Evolutionary conservation across 2,329 filamentous ascomycete genomes (phyloP).

Genomic region (Aspergillus viridinutans): DNA sequence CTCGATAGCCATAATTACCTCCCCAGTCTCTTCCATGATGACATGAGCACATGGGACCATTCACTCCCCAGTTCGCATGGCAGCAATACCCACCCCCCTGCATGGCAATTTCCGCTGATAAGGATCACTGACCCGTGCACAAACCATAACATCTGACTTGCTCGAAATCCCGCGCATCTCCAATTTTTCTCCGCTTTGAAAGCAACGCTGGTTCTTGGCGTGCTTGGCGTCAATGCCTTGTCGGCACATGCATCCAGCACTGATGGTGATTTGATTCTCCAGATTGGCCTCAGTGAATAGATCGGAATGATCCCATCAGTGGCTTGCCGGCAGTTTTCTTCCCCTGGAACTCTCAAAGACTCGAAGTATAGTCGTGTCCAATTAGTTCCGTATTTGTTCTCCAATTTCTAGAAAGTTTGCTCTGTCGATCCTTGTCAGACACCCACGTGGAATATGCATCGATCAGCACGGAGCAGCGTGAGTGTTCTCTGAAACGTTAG

Average conservation of each 20-base stretch:
- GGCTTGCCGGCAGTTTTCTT: neutral
- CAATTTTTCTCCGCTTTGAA: neutral
- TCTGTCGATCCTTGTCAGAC: neutral
- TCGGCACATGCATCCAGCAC: neutral
- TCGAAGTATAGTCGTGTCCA: neutral
- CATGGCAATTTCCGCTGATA: no score
- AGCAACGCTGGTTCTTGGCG: neutral
- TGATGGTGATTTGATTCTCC: neutral
- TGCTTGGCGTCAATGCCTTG: neutral
- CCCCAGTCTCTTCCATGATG: no score
- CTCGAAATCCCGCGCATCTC: neutral
- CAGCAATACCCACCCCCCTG: no score
- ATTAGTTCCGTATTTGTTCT: neutral
- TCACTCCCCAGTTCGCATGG: no score
- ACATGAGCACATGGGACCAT: no score
- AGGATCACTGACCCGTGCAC: neutral
- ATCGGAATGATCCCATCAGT: neutral
- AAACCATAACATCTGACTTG: neutral
- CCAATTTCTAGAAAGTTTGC: no score
- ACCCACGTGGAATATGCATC: neutral
- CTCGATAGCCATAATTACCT: no score
- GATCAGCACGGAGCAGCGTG: neutral
- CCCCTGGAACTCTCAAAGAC: neutral
- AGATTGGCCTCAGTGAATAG: no score
- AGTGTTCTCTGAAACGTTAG: neutral